These are phyloP conservation scores for Penicillium angulare DNA, from an alignment of 495 filamentous ascomycete species.

Conservation along the genomic window DNA sequence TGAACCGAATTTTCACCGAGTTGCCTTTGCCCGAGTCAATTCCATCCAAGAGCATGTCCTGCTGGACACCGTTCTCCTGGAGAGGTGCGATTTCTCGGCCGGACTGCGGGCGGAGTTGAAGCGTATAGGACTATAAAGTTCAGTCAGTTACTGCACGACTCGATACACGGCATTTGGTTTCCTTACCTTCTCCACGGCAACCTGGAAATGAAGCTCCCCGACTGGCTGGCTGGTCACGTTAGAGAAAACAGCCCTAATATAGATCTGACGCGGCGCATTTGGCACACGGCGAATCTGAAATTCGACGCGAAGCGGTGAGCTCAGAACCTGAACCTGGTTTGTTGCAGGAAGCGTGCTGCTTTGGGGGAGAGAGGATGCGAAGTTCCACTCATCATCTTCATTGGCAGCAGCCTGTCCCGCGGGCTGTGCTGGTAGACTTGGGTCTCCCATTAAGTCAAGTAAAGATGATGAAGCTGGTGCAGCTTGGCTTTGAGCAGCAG, in stretches of 20 bases:
- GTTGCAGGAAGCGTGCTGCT: constrained; percentile 48
- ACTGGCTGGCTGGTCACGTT: constrained; percentile 72
- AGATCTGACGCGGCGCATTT: constrained; percentile 44
- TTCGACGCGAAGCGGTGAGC: constrained; percentile 52
- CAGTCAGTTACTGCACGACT: neutral
- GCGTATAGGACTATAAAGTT: constrained; percentile 58
- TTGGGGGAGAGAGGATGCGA: constrained; percentile 81
- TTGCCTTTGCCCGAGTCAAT: constrained; percentile 69
- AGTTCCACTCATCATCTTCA: constrained; percentile 88
- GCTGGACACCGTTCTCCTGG: constrained; percentile 75
- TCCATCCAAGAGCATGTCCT: constrained; percentile 76
- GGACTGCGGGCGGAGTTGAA: constrained; percentile 81
- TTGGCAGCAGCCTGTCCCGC: constrained; percentile 26
- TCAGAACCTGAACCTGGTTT: constrained; percentile 60
- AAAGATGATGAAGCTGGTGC: constrained; percentile 37
- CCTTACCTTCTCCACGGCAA: constrained; percentile 88
- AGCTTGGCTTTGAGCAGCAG: constrained; percentile 18
- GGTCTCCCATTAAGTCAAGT: constrained; percentile 39
- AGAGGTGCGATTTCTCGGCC: constrained; percentile 70
- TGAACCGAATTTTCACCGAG: constrained; percentile 83
- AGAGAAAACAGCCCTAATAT: constrained; percentile 66
- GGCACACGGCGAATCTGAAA: constrained; percentile 47
- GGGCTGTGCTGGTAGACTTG: constrained; percentile 17
- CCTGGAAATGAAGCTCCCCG: constrained; percentile 80
- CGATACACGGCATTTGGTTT: neutral